These are phyloP conservation scores for Fusarium floridanum DNA, from an alignment of 2,329 filamentous ascomycete species.

Conservation along the genomic window DNA sequence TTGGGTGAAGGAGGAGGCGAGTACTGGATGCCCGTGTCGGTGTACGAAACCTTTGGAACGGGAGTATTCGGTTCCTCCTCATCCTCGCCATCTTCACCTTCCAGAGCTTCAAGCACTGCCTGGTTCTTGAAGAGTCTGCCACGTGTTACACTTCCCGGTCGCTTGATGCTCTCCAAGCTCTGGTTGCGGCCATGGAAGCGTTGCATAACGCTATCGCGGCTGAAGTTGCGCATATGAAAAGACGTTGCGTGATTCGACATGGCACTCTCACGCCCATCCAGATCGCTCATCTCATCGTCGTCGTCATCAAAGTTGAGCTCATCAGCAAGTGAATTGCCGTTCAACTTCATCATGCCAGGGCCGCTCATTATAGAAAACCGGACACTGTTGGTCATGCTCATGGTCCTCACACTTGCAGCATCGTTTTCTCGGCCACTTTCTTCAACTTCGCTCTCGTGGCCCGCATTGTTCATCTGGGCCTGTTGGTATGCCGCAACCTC, in stretches of 20 bases:
- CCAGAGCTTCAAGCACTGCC: constrained; percentile 67
- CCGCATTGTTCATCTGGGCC: constrained; percentile 57
- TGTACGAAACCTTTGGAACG: constrained; percentile 67
- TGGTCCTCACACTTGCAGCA: constrained; percentile 76
- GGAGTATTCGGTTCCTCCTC: constrained; percentile 56
- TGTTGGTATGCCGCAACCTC: constrained; percentile 83
- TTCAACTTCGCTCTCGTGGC: constrained; percentile 70
- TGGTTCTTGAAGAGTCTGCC: constrained; percentile 67
- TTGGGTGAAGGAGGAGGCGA: constrained; percentile 84
- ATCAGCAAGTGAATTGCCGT: constrained; percentile 85
- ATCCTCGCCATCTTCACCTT: constrained; percentile 66
- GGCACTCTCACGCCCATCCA: constrained; percentile 75
- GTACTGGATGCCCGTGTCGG: constrained; percentile 83
- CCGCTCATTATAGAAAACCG: constrained; percentile 78
- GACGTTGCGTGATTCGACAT: constrained; percentile 62
- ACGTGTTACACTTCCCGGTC: constrained; percentile 67
- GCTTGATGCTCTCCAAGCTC: constrained; percentile 70
- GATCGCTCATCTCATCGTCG: constrained; percentile 80
- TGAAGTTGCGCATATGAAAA: constrained; percentile 66
- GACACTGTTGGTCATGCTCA: constrained; percentile 79
- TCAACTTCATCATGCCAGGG: constrained; percentile 66
- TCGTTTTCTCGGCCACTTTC: constrained; percentile 76
- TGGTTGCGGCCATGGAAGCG: constrained; percentile 67
- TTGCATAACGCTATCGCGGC: constrained; percentile 67
- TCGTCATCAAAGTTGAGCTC: constrained; percentile 90